phyloP scores from a whole-genome alignment of 179 eudicot genomes.

The Spinacia oleracea region DNA sequence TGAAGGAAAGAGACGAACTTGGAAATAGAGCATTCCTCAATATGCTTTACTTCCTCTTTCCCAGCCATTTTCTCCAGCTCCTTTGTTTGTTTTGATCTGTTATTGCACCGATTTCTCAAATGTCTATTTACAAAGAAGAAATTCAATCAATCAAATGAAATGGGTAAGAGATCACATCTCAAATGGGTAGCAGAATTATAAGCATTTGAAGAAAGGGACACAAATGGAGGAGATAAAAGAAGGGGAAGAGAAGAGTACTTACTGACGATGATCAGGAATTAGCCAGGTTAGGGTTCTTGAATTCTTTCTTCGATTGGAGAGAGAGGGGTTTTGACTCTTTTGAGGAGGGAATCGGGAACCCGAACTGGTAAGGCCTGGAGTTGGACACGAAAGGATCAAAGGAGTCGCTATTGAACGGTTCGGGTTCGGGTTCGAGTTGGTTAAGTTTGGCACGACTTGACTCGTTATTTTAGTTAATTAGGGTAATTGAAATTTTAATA shows the following conservation, averaged over 20 bases:
- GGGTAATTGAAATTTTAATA: no score
- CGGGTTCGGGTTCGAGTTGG: no score
- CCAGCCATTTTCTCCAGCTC: constrained; percentile 43
- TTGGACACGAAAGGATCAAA: no score
- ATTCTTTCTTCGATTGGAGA: no score
- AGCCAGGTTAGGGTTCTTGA: neutral
- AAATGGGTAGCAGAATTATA: neutral
- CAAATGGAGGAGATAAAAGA: neutral
- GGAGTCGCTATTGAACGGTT: no score
- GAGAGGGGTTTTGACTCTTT: no score
- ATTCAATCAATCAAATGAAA: neutral
- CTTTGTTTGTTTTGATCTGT: neutral
- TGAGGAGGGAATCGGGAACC: no score
- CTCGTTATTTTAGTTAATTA: no score
- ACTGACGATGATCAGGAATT: neutral
- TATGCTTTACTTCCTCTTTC: constrained; percentile 56
- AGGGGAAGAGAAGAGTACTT: neutral
- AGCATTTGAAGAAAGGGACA: neutral
- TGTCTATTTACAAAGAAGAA: neutral
- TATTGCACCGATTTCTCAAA: neutral
- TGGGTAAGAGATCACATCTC: neutral
- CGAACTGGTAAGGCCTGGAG: no score
- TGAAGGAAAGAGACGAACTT: constrained; percentile 45
- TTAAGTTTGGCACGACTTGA: no score
- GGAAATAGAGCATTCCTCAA: constrained; percentile 84